Percentiles rank a stretch among this genome's conserved stretches.
Evolutionary conservation across 768 basidiomycete genomes (phyloP).

Genomic region (Hemileccinum rubropunctum): DNA sequence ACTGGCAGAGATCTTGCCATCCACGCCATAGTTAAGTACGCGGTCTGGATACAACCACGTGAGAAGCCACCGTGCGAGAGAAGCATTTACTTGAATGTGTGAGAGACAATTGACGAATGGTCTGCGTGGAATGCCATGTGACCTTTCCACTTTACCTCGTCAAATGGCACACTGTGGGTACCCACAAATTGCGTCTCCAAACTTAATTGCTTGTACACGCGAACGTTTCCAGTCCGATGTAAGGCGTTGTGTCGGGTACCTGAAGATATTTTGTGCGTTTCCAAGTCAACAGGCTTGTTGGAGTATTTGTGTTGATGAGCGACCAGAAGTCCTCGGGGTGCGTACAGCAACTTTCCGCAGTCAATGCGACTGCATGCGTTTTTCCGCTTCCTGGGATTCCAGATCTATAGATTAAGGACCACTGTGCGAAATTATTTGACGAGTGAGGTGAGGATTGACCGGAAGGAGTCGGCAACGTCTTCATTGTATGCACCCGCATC

Average conservation of each 20-base stretch:
- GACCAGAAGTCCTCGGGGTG: background rate
- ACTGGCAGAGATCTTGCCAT: background rate
- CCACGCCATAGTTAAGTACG: background rate
- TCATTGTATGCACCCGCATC: background rate
- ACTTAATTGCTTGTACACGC: background rate
- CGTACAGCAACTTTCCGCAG: background rate
- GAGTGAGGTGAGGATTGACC: background rate
- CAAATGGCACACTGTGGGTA: background rate
- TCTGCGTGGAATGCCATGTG: slow-evolving; percentile 1
- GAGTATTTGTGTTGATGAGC: background rate
- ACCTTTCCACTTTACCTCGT: background rate
- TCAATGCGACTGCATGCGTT: background rate
- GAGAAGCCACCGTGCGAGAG: background rate
- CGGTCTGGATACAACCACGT: background rate
- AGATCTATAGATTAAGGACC: background rate
- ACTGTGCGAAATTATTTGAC: background rate
- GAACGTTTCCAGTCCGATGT: background rate
- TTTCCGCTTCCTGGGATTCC: background rate
- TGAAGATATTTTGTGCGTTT: background rate
- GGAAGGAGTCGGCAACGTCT: background rate
- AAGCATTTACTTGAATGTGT: background rate
- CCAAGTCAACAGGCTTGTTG: background rate
- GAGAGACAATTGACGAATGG: background rate
- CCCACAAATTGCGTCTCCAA: background rate
- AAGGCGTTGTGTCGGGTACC: background rate